Conservation (phyloP, 2,329 filamentous ascomycete species). For the Trichoderma hamatum region DNA sequence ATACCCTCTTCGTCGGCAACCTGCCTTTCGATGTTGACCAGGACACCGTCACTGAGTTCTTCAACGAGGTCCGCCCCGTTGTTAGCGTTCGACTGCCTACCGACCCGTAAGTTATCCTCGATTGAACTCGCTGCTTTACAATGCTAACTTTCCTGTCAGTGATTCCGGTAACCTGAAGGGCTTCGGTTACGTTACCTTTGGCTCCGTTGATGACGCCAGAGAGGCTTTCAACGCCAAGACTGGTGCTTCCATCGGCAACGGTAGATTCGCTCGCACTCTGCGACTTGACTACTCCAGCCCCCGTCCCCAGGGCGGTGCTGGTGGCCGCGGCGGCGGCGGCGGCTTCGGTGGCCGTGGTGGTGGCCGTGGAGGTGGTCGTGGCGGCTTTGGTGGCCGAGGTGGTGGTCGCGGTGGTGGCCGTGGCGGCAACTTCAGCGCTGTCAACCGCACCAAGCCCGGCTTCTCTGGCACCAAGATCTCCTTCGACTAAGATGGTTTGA, state of each 20-base stretch:
- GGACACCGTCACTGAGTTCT: slow-evolving; percentile 73
- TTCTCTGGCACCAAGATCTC: slow-evolving; percentile 76
- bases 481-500: slow-evolving; percentile 53
- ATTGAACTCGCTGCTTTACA: background rate
- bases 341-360: slow-evolving; percentile 55
- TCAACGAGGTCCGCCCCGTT: slow-evolving; percentile 70
- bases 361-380: slow-evolving; percentile 54
- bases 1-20: slow-evolving; percentile 92
- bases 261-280: slow-evolving; percentile 72
- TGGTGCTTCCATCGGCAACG: slow-evolving; percentile 63
- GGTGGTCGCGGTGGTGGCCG: slow-evolving; percentile 51
- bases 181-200: slow-evolving; percentile 88
- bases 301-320: slow-evolving; percentile 59
- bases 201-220: slow-evolving; percentile 80
- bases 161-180: slow-evolving; percentile 86
- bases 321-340: slow-evolving; percentile 45
- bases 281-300: slow-evolving; percentile 81
- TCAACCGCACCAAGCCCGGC: slow-evolving; percentile 46
- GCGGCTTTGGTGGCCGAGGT: slow-evolving; percentile 56
- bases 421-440: slow-evolving; percentile 56
- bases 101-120: slow-evolving; percentile 61
- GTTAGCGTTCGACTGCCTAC: slow-evolving; percentile 85
- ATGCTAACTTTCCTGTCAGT: slow-evolving; percentile 44
- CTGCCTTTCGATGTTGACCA: slow-evolving; percentile 82
- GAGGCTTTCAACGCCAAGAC: slow-evolving; percentile 70